These are phyloP conservation scores for Porphyra umbilicalis DNA, from an alignment of 31 red algal species.

Conservation along the genomic window DNA sequence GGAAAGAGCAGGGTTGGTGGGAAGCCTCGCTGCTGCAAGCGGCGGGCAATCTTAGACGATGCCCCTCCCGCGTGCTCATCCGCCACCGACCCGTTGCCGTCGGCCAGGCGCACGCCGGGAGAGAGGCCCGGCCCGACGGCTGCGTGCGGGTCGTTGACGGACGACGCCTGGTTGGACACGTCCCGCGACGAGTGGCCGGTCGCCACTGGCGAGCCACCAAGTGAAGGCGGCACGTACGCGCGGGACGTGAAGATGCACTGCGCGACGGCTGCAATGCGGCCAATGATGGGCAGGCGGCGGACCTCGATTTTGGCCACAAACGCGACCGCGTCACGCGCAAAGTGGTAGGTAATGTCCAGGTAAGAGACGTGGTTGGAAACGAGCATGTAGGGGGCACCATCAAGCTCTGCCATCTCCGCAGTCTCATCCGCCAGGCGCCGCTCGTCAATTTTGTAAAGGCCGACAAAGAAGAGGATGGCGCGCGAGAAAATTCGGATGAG, in stretches of 20 bases:
- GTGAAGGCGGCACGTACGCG: background rate
- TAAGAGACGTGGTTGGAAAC: conserved; percentile 32
- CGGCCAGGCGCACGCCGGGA: no score
- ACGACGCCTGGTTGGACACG: no score
- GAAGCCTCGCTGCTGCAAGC: conserved; percentile 6
- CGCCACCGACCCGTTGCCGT: no score
- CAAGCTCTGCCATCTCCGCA: background rate
- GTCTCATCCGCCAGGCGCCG: background rate
- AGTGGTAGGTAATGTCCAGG: conserved; percentile 28
- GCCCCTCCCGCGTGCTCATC: background rate
- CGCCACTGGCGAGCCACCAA: background rate
- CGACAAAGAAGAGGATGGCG: background rate
- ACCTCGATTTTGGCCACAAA: conserved; percentile 36
- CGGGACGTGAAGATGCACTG: conserved; percentile 34
- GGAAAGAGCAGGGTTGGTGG: conserved; percentile 33
- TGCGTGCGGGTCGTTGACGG: no score
- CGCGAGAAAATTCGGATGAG: conserved; percentile 2
- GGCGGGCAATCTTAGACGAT: background rate
- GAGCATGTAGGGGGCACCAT: background rate
- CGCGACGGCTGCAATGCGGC: conserved; percentile 15
- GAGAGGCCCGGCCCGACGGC: no score
- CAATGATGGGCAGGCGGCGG: conserved; percentile 14
- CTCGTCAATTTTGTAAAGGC: conserved; percentile 5
- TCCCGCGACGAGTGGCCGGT: background rate
- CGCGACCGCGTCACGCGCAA: conserved; percentile 10